Evolutionary conservation across 306 rosid species (phyloP).

Genomic region (Rosa chinensis): DNA sequence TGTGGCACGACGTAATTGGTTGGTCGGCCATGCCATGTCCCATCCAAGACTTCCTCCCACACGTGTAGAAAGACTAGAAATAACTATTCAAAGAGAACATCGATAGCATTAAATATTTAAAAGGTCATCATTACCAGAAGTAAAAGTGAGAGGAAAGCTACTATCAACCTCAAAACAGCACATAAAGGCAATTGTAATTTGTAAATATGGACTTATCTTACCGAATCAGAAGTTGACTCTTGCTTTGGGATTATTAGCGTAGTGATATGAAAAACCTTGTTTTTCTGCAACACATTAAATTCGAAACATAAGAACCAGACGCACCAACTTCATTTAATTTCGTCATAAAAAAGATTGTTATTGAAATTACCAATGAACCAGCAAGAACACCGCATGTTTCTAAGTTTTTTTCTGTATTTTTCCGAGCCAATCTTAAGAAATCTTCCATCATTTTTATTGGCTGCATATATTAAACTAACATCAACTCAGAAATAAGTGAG

Average conservation of each 20-base stretch:
- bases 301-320: conserved; percentile 30
- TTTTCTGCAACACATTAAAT: conserved; percentile 65
- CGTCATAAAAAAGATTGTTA: not conserved
- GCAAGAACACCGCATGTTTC: conserved; percentile 99
- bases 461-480: conserved; percentile 43
- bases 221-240: conserved; percentile 96
- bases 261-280: conserved; percentile 91
- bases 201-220: conserved; percentile 42
- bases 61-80: not conserved
- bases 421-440: conserved; percentile 81
- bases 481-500: conserved; percentile 21
- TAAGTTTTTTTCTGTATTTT: conserved; percentile 74
- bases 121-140: not conserved
- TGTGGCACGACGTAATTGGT: not conserved
- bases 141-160: not conserved
- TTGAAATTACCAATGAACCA: conserved; percentile 76
- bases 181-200: conserved; percentile 14
- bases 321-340: conserved; percentile 26
- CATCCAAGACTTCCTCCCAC: not conserved
- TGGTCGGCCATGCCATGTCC: not conserved
- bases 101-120: not conserved
- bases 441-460: conserved; percentile 93
- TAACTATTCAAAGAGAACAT: not conserved
- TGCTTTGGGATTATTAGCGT: conserved; percentile 97
- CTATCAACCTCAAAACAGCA: conserved; percentile 14